A percentile compares a stretch with the other conserved stretches of the same genome.
Conservation (phyloP, 1,284 basidiomycete genomes). For the Earliella scabrosa region DNA sequence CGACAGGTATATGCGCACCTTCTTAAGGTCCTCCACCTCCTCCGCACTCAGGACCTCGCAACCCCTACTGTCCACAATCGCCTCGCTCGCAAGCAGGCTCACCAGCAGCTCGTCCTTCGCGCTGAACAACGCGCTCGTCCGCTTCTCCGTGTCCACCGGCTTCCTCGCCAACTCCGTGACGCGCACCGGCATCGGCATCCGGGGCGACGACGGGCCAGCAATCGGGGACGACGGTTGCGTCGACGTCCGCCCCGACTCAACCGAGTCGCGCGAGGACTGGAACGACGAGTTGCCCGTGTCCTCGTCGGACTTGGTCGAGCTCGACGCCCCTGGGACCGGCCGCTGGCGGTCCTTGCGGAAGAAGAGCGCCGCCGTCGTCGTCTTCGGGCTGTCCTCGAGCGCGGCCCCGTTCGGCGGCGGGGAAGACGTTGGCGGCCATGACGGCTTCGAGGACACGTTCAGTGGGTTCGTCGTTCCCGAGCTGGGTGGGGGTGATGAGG, state of each 20-base stretch:
- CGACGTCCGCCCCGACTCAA: constrained; percentile 33
- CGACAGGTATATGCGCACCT: constrained; percentile 54
- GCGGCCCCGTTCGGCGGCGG: constrained; percentile 32
- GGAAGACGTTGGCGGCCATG: constrained; percentile 47
- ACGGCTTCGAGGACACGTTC: constrained; percentile 39
- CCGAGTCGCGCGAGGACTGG: constrained; percentile 32
- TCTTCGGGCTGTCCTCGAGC: constrained; percentile 35
- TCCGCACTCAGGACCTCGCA: constrained; percentile 80
- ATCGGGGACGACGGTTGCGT: constrained; percentile 40
- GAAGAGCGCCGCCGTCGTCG: constrained; percentile 50
- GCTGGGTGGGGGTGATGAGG: constrained; percentile 29
- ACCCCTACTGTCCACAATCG: constrained; percentile 79
- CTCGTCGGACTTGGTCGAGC: constrained; percentile 28
- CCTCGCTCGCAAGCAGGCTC: constrained; percentile 85
- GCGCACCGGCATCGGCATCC: constrained; percentile 30
- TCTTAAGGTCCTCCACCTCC: constrained; percentile 90
- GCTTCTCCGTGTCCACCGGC: constrained; percentile 44
- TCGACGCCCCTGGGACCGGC: constrained; percentile 24
- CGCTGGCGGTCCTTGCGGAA: constrained; percentile 57
- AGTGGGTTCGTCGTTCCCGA: constrained; percentile 30
- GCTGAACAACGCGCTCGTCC: constrained; percentile 48
- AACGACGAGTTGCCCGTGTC: constrained; percentile 32
- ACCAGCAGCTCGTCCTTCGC: constrained; percentile 80
- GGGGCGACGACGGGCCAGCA: constrained; percentile 48
- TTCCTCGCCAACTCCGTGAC: constrained; percentile 35